Percentiles rank a stretch among this genome's conserved stretches.
Conservation (phyloP, 768 basidiomycete species). For the Phlegmacium glaucopus region DNA sequence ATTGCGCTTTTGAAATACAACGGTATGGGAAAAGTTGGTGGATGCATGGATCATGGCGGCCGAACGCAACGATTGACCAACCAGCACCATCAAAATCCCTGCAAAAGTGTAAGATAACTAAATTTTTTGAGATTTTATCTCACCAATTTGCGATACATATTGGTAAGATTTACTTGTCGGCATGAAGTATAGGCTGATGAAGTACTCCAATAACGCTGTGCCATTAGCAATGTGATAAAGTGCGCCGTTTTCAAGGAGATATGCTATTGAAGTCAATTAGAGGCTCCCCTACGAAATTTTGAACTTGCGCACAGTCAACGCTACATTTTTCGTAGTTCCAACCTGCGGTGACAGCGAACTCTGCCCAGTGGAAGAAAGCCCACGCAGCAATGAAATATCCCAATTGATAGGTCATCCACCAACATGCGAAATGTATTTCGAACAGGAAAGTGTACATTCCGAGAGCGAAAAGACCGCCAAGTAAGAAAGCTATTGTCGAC, state of each 20-base stretch:
- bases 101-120: constrained; percentile 1
- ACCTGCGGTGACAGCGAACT: constrained; percentile 93
- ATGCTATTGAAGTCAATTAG: constrained; percentile 51
- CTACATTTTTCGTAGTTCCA: constrained; percentile 94
- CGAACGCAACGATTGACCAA: constrained; percentile 80
- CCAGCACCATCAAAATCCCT: constrained; percentile 65
- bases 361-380: constrained; percentile 89
- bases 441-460: constrained; percentile 48
- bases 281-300: background rate
- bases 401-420: constrained; percentile 74
- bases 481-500: constrained; percentile 76
- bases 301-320: constrained; percentile 74
- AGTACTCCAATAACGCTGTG: constrained; percentile 76
- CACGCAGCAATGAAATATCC: constrained; percentile 83
- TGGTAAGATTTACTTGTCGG: constrained; percentile 59
- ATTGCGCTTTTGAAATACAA: constrained; percentile 71
- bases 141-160: constrained; percentile 61
- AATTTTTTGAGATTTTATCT: constrained; percentile 12
- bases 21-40: constrained; percentile 88
- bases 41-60: constrained; percentile 96
- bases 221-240: constrained; percentile 85
- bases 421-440: constrained; percentile 41
- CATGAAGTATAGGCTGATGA: constrained; percentile 63
- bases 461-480: constrained; percentile 68
- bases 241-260: constrained; percentile 85